Evolutionary conservation across 164 flowering plant genomes (phyloP).

Genomic region (Nymphaea thermarum): DNA sequence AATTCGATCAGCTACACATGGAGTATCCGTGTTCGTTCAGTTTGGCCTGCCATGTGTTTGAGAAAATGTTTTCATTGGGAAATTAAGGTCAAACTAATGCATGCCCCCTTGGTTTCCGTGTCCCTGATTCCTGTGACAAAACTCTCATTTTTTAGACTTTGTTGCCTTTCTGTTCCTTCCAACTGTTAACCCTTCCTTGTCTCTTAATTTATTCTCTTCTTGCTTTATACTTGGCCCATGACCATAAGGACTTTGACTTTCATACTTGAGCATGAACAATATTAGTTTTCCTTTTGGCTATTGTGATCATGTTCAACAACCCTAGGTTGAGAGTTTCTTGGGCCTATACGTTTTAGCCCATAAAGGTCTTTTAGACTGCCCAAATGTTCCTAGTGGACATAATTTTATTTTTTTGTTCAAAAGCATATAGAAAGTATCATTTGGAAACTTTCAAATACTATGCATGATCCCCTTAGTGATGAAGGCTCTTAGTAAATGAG

Average conservation of each 20-base stretch:
- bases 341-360: too few relatives aligned
- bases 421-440: too few relatives aligned
- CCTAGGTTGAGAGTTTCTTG: too few relatives aligned
- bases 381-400: too few relatives aligned
- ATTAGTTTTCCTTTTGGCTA: too few relatives aligned
- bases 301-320: too few relatives aligned
- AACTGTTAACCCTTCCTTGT: not conserved
- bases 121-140: not conserved
- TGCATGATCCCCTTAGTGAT: too few relatives aligned
- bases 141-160: not conserved
- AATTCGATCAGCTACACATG: not conserved
- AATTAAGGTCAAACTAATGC: not conserved
- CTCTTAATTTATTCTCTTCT: not conserved
- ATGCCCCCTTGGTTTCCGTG: not conserved
- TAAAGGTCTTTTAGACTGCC: too few relatives aligned
- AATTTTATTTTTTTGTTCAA: too few relatives aligned
- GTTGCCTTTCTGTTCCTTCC: not conserved
- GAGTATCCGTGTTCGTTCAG: not conserved
- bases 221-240: not conserved
- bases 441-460: too few relatives aligned
- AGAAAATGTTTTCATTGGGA: not conserved
- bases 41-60: not conserved
- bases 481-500: too few relatives aligned
- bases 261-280: too few relatives aligned
- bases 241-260: not conserved